A percentile compares a stretch with the other conserved stretches of the same genome.
Evolutionary conservation across 371 early-diverging fungal genomes (phyloP).

Genomic region (Homolaphlyctis polyrhiza): DNA sequence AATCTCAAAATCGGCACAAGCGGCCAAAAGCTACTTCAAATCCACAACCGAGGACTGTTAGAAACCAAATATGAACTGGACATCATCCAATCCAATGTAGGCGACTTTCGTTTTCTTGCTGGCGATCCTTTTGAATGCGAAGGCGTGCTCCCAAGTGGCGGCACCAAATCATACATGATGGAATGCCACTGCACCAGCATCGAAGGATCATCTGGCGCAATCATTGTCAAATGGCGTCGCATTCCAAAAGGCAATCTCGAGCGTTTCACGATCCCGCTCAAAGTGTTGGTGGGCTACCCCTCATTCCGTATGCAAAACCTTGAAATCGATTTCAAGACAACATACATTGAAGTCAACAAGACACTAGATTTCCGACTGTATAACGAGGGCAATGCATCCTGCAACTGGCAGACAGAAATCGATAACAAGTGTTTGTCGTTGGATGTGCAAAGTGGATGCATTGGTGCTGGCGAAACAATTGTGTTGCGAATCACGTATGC

Average conservation of each 20-base stretch:
- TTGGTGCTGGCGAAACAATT: constrained; percentile 30
- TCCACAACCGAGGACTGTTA: constrained; percentile 46
- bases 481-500: constrained; percentile 31
- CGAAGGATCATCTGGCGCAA: background rate
- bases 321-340: constrained; percentile 52
- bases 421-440: constrained; percentile 1
- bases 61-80: constrained; percentile 30
- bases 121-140: constrained; percentile 46
- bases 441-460: constrained; percentile 19
- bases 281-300: constrained; percentile 46
- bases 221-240: constrained; percentile 34
- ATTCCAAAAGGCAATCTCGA: constrained; percentile 42
- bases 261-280: constrained; percentile 29
- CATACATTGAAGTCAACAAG: constrained; percentile 49
- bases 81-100: constrained; percentile 28
- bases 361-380: constrained; percentile 27
- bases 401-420: constrained; percentile 38
- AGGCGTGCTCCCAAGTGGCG: constrained; percentile 35
- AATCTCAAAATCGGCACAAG: constrained; percentile 35
- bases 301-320: constrained; percentile 34
- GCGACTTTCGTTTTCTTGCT: constrained; percentile 29
- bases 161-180: constrained; percentile 23
- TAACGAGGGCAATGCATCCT: constrained; percentile 54
- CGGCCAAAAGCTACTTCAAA: constrained; percentile 15
- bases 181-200: constrained; percentile 21